Evolutionary conservation across 495 filamentous ascomycete genomes (phyloP).

Genomic region (Aspergillus egyptiacus): DNA sequence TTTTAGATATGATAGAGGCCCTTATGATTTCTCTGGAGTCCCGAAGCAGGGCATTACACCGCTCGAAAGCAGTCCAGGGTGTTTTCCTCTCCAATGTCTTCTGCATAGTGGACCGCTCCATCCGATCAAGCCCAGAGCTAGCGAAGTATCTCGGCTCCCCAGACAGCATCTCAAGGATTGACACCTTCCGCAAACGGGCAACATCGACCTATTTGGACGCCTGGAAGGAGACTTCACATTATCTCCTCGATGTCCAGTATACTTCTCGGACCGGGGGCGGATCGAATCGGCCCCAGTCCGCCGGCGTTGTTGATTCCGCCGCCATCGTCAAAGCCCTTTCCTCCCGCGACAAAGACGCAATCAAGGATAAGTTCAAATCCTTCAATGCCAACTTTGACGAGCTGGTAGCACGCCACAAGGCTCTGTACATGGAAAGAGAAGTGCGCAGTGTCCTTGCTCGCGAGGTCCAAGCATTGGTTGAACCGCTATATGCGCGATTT

Average conservation of each 20-base stretch:
- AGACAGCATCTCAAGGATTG: conserved; percentile 58
- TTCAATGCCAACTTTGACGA: conserved; percentile 94
- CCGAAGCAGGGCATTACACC: conserved; percentile 66
- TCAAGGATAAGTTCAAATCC: conserved; percentile 89
- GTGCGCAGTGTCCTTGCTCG: conserved; percentile 69
- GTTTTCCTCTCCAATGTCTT: conserved; percentile 92
- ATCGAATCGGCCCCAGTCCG: conserved; percentile 57
- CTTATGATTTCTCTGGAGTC: conserved; percentile 72
- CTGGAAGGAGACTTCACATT: conserved; percentile 80
- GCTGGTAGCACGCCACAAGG: conserved; percentile 71
- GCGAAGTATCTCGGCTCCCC: conserved; percentile 59
- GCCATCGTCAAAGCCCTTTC: conserved; percentile 75
- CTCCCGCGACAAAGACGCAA: conserved; percentile 86
- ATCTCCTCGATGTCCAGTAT: conserved; percentile 86
- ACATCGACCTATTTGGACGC: conserved; percentile 76
- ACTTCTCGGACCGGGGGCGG: conserved; percentile 56
- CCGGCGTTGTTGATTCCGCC: conserved; percentile 62
- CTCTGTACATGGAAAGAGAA: conserved; percentile 78
- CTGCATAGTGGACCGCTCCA: conserved; percentile 76
- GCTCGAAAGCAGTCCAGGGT: conserved; percentile 70
- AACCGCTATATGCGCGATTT: conserved; percentile 90
- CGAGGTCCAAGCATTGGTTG: conserved; percentile 82
- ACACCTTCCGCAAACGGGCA: conserved; percentile 81
- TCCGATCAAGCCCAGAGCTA: conserved; percentile 70
- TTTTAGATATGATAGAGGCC: conserved; percentile 74